These are phyloP conservation scores for Sphaerostilbella broomeana DNA, from an alignment of 2,329 filamentous ascomycete genomes.

Conservation along the genomic window DNA sequence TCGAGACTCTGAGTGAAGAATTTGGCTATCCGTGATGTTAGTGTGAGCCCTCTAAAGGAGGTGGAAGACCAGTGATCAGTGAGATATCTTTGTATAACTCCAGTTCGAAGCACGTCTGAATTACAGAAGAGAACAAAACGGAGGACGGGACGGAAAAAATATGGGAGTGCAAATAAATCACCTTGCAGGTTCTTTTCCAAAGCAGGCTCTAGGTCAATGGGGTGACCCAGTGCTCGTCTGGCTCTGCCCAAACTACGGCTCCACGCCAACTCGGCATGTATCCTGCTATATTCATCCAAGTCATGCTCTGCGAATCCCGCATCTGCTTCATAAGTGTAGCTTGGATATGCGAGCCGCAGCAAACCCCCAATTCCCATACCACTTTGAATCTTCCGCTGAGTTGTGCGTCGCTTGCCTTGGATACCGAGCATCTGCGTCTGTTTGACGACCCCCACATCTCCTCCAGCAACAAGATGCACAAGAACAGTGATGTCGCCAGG, in stretches of 20 bases:
- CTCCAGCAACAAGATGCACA: constrained; percentile 34
- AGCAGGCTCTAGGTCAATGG: constrained; percentile 56
- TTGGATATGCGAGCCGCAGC: constrained; percentile 31
- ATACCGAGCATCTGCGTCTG: constrained; percentile 39
- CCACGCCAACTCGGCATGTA: constrained; percentile 62
- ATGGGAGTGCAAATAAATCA: constrained; percentile 24
- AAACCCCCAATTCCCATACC: constrained; percentile 33
- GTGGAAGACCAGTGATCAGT: no score
- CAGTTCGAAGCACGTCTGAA: neutral
- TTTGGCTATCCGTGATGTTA: constrained; percentile 26
- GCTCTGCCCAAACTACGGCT: constrained; percentile 55
- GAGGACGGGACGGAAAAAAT: neutral
- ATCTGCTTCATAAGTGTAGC: constrained; percentile 41
- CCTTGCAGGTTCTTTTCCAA: constrained; percentile 60
- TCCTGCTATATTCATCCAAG: constrained; percentile 58
- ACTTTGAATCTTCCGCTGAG: constrained; percentile 26
- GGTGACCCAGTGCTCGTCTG: constrained; percentile 56
- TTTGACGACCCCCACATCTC: constrained; percentile 34
- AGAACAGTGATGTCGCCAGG: constrained; percentile 33
- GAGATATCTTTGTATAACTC: no score
- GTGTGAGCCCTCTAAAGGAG: neutral
- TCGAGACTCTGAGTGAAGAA: constrained; percentile 53
- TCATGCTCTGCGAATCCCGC: constrained; percentile 67
- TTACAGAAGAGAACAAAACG: neutral
- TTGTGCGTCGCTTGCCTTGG: constrained; percentile 36